Base-by-base conservation (phyloP, 495 filamentous ascomycete genomes). In the Neurospora sp. region DNA sequence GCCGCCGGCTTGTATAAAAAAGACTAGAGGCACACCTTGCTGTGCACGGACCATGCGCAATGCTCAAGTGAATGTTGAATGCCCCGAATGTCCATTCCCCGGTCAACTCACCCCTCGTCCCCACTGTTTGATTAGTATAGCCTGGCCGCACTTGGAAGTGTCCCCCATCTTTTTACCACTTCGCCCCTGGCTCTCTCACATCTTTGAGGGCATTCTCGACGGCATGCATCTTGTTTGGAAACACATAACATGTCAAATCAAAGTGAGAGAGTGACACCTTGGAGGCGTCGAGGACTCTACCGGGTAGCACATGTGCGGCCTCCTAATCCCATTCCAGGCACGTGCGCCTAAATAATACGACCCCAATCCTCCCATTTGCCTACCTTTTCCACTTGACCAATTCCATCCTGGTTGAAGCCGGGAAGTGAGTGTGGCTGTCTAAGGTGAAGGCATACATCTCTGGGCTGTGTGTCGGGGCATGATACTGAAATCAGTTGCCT, bases 21-120 rank as follows among this genome's bases (percentile, higher is more conserved):
- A 69, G 75, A 71, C 62, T 69, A 69, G 31, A 46, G 77, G 54
- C 42, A 70, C 70, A 40, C 20, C 41, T 46, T 31, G 14, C 6
- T 35, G 71, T 20, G 79, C 77, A 78, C 77, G 75, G 76, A 62
- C 75, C 79, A 79, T 35, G 54, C 54, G 54, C 23, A 66, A 66
- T 66, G 54, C 27, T 66, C 27, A 16, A 66, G 7, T 35, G 54
- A 27, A 35, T 54, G 46, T 10, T 54, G 54, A 54, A 62, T 62
- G 54, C 23, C 23, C 23, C 54, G 54, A 62, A 35, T 35, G 54
- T 14, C 27, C 54, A 66, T 66, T 66, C 54, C 54, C 54, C 54
- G 54, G 48, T 59, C 48, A 59, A 27, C 48, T 59, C 20, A 48
- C 44, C 23, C 31, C 27, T 31, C 23, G 54, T 66, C 54, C 14